Evolutionary conservation across 257 asterid genomes (phyloP).

Genomic region (Marsdenia floribunda): DNA sequence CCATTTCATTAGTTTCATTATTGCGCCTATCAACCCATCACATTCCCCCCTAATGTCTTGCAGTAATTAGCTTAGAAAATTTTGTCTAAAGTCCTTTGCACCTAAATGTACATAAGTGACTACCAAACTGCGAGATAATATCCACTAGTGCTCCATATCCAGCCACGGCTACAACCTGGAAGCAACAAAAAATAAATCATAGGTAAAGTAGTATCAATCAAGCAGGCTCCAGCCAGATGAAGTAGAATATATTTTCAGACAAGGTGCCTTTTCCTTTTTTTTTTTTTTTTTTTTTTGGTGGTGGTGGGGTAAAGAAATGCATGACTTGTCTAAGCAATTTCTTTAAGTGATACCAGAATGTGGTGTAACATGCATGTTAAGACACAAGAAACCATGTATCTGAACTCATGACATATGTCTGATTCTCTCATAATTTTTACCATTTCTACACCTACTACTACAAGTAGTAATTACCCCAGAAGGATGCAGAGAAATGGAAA

Average conservation of each 20-base stretch:
- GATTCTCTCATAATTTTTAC: background rate
- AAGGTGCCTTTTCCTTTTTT: background rate
- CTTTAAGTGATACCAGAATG: background rate
- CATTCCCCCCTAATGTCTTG: too few relatives aligned
- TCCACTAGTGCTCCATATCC: conserved; percentile 97
- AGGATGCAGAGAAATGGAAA: conserved; percentile 73
- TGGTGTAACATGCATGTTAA: background rate
- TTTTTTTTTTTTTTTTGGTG: background rate
- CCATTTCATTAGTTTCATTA: background rate
- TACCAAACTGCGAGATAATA: conserved; percentile 84
- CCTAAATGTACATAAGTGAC: conserved; percentile 82
- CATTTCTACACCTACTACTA: background rate
- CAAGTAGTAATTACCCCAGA: conserved; percentile 58
- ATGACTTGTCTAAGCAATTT: background rate
- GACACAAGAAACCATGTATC: background rate
- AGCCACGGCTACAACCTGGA: conserved; percentile 72
- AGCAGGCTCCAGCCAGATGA: background rate
- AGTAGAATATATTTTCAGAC: background rate
- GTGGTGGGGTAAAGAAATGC: background rate
- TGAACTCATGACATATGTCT: background rate
- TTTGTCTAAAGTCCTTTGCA: conserved; percentile 42
- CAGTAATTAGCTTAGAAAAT: background rate
- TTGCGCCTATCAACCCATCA: background rate
- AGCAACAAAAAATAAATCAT: background rate
- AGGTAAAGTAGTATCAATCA: background rate